Evolutionary conservation across 345 rosid species (phyloP), one percentile per base, ranked within the genome.

Genomic region (Pugionium cornutum): DNA sequence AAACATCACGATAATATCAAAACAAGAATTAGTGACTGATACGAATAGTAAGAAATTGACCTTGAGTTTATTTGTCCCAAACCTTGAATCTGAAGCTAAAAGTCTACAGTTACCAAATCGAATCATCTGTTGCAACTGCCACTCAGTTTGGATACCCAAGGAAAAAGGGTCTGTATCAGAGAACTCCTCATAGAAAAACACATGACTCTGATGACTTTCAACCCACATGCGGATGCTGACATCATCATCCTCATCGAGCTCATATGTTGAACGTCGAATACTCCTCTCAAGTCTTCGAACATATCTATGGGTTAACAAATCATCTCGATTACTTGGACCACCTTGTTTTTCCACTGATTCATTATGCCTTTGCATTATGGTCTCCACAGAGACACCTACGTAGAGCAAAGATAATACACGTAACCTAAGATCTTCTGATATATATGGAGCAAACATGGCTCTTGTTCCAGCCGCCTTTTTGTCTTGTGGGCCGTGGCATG

Each of bases 91-190:
- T 61, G 95, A 90, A 64, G 90, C 97, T 77, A 94, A 11, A 48
- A 94, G 84, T 78, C 95, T 77, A 67, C 80, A 70, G 71, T 90
- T 90, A 26, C 99, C 99, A 82, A 85, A 90, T 41, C 85, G 90
- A 73, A 90, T 88, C 97, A 94, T 81, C 77, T 94, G 99, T 68
- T 90, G 99, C 83, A 94, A 76, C 76, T 94, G 99, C 99, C 97
- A 94, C 76, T 94, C 97, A 10, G 95, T 89, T 67, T 94, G 99
- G 43, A 94, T 83, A 41, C 99, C 97, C 81, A 90, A 78, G 30
- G 77, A 68, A 68, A 90, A 90, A 52, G 97, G 92, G 35, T 67
- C 86, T n/a, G 85, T 76, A 37, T 88, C 86, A 69, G 95, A 84
- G 76, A 86, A 83, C 46, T 81, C 88, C 66, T 90, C 81, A 41